These are phyloP conservation scores for Claviceps capensis DNA, from an alignment of 2,329 filamentous ascomycete species.

Conservation along the genomic window DNA sequence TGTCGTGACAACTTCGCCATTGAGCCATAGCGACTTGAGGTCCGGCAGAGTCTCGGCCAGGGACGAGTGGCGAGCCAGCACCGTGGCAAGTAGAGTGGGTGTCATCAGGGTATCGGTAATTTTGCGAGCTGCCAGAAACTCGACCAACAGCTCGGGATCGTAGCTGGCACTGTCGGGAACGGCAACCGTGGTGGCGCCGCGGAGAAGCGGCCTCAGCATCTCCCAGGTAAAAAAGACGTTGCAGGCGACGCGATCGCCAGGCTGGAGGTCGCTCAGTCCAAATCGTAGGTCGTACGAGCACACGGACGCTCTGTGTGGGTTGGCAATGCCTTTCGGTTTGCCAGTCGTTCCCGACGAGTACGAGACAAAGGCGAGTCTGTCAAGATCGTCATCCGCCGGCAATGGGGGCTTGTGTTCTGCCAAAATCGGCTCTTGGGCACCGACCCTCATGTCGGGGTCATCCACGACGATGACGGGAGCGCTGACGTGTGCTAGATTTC, in stretches of 20 bases:
- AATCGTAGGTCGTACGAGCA: constrained; percentile 64
- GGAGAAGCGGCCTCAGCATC: constrained; percentile 60
- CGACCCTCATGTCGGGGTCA: constrained; percentile 19
- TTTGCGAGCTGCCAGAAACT: constrained; percentile 48
- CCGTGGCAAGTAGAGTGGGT: constrained; percentile 61
- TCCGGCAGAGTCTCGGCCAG: constrained; percentile 50
- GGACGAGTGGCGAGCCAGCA: constrained; percentile 55
- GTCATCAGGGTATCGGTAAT: constrained; percentile 78
- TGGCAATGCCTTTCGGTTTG: constrained; percentile 70
- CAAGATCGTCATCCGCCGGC: constrained; percentile 53
- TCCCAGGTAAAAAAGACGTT: constrained; percentile 86
- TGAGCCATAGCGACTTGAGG: constrained; percentile 62
- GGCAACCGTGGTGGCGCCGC: constrained; percentile 62
- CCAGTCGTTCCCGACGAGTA: constrained; percentile 70
- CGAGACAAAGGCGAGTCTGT: constrained; percentile 65
- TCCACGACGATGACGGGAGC: constrained; percentile 55
- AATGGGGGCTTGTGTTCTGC: constrained; percentile 32
- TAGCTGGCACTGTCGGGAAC: constrained; percentile 68
- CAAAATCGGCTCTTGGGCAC: constrained; percentile 10
- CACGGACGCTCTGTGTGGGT: constrained; percentile 61
- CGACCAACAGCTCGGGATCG: constrained; percentile 60
- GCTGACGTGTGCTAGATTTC: constrained; percentile 45
- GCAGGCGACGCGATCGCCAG: constrained; percentile 69
- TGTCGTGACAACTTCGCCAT: constrained; percentile 70
- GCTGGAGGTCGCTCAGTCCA: constrained; percentile 50